phyloP scores from a whole-genome alignment of 345 rosid genomes.

The Lumnitzera littorea region DNA sequence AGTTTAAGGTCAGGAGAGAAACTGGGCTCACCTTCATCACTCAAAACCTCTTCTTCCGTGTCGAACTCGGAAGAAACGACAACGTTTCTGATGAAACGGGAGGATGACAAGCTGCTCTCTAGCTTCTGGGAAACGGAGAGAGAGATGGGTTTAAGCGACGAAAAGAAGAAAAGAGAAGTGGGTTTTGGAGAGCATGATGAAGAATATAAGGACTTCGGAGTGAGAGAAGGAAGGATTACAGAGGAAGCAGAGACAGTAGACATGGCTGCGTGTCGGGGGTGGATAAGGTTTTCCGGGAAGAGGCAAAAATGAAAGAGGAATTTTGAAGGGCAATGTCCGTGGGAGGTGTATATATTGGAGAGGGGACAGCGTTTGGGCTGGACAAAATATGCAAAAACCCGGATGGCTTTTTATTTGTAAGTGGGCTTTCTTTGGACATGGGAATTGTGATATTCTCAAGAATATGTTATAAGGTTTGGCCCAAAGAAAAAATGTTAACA shows the following conservation, averaged over 20 bases:
- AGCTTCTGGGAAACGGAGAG: conserved; percentile 25
- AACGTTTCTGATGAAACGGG: conserved; percentile 52
- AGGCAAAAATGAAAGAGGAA: conserved; percentile 11
- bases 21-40: conserved; percentile 33
- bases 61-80: conserved; percentile 54
- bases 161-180: conserved; percentile 22
- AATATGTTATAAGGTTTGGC: too few species aligned
- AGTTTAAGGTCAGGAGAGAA: conserved; percentile 75
- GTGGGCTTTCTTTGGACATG: too few species aligned
- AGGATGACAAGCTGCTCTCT: conserved; percentile 14
- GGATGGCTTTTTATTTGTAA: too few species aligned
- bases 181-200: conserved; percentile 25
- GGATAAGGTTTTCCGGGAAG: conserved; percentile 22
- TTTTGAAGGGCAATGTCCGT: neutral
- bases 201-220: conserved; percentile 37
- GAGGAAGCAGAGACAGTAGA: conserved; percentile 56
- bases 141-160: conserved; percentile 34
- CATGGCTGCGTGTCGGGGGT: conserved; percentile 28
- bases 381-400: too few species aligned
- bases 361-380: neutral
- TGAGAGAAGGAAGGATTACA: conserved; percentile 50
- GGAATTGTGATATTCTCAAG: too few species aligned
- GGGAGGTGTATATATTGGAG: conserved; percentile 7
- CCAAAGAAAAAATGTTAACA: too few species aligned
- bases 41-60: conserved; percentile 50